Evolutionary conservation across 2,329 filamentous ascomycete species (phyloP).

Genomic region (Exophiala xenobiotica): DNA sequence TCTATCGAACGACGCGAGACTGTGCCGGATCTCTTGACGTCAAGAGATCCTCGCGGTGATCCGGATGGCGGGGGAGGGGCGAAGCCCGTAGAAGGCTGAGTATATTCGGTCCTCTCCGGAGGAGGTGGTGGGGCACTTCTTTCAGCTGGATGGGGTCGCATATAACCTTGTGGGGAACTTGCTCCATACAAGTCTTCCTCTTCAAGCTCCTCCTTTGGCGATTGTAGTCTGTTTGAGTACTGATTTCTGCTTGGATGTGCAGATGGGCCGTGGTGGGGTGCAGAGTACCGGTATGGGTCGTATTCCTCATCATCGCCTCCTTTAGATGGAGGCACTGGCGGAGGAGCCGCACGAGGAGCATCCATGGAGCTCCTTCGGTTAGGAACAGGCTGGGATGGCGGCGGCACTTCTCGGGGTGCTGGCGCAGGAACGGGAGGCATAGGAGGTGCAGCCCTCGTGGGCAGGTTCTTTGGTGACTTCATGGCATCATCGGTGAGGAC

Average conservation of each 20-base stretch:
- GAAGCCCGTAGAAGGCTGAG: slow-evolving; percentile 49
- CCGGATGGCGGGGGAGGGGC: slow-evolving; percentile 44
- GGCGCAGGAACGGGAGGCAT: slow-evolving; percentile 58
- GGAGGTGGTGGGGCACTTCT: slow-evolving; percentile 40
- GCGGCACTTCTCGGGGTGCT: slow-evolving; percentile 57
- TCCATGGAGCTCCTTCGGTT: slow-evolving; percentile 66
- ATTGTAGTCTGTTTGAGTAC: slow-evolving; percentile 30
- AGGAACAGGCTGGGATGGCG: slow-evolving; percentile 57
- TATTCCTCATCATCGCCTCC: slow-evolving; percentile 49
- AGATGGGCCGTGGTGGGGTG: slow-evolving; percentile 36
- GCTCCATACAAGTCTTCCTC: slow-evolving; percentile 50
- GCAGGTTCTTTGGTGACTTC: slow-evolving; percentile 46
- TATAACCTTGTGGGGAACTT: slow-evolving; percentile 37
- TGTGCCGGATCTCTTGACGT: slow-evolving; percentile 56
- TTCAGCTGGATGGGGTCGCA: slow-evolving; percentile 38
- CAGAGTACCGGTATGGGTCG: slow-evolving; percentile 53
- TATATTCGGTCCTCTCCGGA: slow-evolving; percentile 41
- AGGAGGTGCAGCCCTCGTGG: slow-evolving; percentile 48
- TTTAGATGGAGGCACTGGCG: slow-evolving; percentile 55
- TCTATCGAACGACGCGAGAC: slow-evolving; percentile 69
- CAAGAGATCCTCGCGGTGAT: slow-evolving; percentile 60
- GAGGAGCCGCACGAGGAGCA: slow-evolving; percentile 67
- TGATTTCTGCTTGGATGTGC: slow-evolving; percentile 31
- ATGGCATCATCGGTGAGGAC: slow-evolving; percentile 57
- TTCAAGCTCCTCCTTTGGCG: slow-evolving; percentile 36